Conservation (phyloP, 768 basidiomycete species). For the Tricholoma flavovirens region DNA sequence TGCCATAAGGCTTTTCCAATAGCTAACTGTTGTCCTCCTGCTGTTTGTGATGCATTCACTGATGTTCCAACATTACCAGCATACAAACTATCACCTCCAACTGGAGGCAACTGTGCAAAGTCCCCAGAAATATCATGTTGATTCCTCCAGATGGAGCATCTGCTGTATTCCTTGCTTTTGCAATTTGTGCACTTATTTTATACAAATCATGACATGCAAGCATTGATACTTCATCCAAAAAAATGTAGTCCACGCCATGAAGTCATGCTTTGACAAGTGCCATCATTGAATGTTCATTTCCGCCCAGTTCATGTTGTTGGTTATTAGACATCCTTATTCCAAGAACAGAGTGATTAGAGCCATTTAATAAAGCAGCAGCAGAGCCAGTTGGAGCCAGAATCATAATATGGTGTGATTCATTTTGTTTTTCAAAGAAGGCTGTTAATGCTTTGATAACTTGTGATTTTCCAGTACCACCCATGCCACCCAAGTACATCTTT, state of each 20-base stretch:
- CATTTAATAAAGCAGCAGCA: too few species aligned
- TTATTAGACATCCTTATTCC: not conserved
- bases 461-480: too few species aligned
- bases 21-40: too few species aligned
- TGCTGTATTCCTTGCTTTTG: too few species aligned
- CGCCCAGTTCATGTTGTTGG: not conserved
- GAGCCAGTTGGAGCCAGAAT: slow-evolving; percentile 22
- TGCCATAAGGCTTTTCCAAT: too few species aligned
- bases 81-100: not conserved
- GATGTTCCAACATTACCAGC: too few species aligned
- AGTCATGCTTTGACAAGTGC: slow-evolving; percentile 9
- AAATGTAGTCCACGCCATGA: slow-evolving; percentile 23
- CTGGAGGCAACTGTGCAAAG: not conserved
- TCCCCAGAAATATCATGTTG: too few species aligned
- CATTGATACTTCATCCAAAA: too few species aligned
- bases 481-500: slow-evolving; percentile 15
- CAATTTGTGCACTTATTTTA: too few species aligned
- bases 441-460: slow-evolving; percentile 21
- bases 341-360: slow-evolving; percentile 16
- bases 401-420: slow-evolving; percentile 21
- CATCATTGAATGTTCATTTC: slow-evolving; percentile 3
- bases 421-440: slow-evolving; percentile 17
- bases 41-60: too few species aligned
- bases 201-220: too few species aligned
- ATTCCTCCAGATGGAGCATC: too few species aligned